phyloP scores from a whole-genome alignment of 2,329 filamentous ascomycete species.

The Gyromitra esculenta region DNA sequence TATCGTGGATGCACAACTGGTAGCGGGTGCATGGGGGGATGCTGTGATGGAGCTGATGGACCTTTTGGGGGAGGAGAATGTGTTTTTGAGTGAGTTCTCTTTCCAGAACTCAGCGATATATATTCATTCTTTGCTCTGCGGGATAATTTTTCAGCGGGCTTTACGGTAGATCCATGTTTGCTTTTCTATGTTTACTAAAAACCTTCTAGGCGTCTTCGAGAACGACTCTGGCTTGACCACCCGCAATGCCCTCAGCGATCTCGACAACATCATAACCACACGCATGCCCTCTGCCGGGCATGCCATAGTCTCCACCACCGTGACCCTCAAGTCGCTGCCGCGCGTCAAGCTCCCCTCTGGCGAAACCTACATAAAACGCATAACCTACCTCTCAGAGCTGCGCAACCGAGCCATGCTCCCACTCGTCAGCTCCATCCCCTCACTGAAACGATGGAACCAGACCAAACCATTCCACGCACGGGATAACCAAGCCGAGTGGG shows the following conservation, averaged over 20 bases:
- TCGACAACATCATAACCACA: constrained; percentile 63
- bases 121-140: too few relatives aligned
- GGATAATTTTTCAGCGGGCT: too few relatives aligned
- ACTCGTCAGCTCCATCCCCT: constrained; percentile 60
- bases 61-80: constrained; percentile 73
- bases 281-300: constrained; percentile 63
- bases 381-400: constrained; percentile 76
- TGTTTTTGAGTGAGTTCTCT: constrained; percentile 68
- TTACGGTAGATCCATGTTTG: background rate
- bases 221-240: constrained; percentile 72
- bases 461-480: background rate
- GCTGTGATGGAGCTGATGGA: constrained; percentile 71
- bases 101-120: too few relatives aligned
- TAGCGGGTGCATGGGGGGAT: constrained; percentile 72
- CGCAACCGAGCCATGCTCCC: constrained; percentile 75
- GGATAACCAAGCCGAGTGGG: constrained; percentile 19
- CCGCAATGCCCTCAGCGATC: constrained; percentile 66
- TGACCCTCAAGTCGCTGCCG: constrained; percentile 68
- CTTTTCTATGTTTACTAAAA: background rate
- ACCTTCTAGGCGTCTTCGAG: constrained; percentile 69
- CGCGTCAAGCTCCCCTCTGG: constrained; percentile 72
- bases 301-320: constrained; percentile 65
- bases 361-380: constrained; percentile 73
- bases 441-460: constrained; percentile 35
- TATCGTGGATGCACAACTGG: constrained; percentile 73